These are phyloP conservation scores for Neofusicoccum umdonicola DNA, from an alignment of 2,329 filamentous ascomycete species.

Conservation along the genomic window DNA sequence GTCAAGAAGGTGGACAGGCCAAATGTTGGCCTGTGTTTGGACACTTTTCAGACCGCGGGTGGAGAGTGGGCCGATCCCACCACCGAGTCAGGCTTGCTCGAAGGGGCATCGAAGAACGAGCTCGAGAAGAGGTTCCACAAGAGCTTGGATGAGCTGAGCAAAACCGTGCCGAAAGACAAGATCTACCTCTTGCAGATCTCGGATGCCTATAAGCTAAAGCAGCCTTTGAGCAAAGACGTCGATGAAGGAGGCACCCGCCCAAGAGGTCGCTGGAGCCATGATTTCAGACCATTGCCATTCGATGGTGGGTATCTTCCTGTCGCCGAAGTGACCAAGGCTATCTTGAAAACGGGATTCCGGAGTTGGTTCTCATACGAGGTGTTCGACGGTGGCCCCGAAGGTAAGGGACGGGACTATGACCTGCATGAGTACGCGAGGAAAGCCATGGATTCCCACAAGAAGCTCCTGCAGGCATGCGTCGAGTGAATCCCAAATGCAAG, in stretches of 20 bases:
- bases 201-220: constrained; percentile 65
- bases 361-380: constrained; percentile 69
- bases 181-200: constrained; percentile 74
- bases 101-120: constrained; percentile 46
- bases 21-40: constrained; percentile 72
- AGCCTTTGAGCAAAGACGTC: constrained; percentile 52
- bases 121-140: constrained; percentile 51
- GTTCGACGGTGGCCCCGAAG: constrained; percentile 61
- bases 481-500: not conserved
- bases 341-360: constrained; percentile 65
- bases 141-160: constrained; percentile 57
- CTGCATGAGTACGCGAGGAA: constrained; percentile 50
- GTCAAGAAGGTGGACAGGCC: constrained; percentile 60
- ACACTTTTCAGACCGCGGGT: constrained; percentile 74
- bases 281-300: constrained; percentile 67
- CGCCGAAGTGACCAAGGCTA: constrained; percentile 61
- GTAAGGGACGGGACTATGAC: constrained; percentile 53
- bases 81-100: constrained; percentile 58
- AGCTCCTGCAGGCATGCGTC: constrained; percentile 30
- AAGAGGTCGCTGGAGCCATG: constrained; percentile 68
- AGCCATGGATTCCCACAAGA: constrained; percentile 50
- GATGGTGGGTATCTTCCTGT: constrained; percentile 70
- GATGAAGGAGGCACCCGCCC: constrained; percentile 58
- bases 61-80: constrained; percentile 72
- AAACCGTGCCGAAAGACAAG: constrained; percentile 63